These are phyloP conservation scores for Ophiostoma montium DNA, from an alignment of 2,329 filamentous ascomycete genomes.

Conservation along the genomic window DNA sequence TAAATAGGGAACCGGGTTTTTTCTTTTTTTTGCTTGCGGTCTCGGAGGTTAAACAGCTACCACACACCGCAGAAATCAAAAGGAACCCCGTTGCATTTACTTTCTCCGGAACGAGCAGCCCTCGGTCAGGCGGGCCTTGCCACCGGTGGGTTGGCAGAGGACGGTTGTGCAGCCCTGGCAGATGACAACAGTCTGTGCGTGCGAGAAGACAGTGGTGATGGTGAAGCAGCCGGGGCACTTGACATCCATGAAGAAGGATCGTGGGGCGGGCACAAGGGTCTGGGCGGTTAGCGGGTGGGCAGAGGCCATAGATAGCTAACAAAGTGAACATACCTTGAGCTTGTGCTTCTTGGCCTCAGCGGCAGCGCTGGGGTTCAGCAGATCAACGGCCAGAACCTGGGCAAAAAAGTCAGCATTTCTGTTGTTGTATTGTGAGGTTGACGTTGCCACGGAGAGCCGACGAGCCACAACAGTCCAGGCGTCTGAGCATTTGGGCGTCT, in stretches of 20 bases:
- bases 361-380: slow-evolving; percentile 96
- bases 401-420: neutral
- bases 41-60: neutral
- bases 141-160: slow-evolving; percentile 98
- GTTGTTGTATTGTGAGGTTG: neutral
- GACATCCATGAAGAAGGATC: slow-evolving; percentile 99
- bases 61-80: slow-evolving; percentile 1
- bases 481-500: too few species aligned
- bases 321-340: slow-evolving; percentile 94
- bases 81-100: slow-evolving; percentile 44
- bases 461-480: neutral
- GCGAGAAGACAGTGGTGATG: slow-evolving; percentile 99
- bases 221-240: slow-evolving; percentile 99
- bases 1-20: neutral
- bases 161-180: slow-evolving; percentile 99
- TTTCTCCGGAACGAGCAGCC: slow-evolving; percentile 99
- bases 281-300: slow-evolving; percentile 23
- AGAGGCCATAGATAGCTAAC: too few species aligned
- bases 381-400: slow-evolving; percentile 99
- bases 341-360: slow-evolving; percentile 99
- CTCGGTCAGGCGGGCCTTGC: slow-evolving; percentile 97
- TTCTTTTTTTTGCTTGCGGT: neutral
- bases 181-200: slow-evolving; percentile 99
- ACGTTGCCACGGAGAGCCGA: neutral
- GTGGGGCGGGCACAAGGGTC: slow-evolving; percentile 88